These are phyloP conservation scores for Trypanosoma melophagium DNA, from an alignment of 208 protist species.

Conservation along the genomic window DNA sequence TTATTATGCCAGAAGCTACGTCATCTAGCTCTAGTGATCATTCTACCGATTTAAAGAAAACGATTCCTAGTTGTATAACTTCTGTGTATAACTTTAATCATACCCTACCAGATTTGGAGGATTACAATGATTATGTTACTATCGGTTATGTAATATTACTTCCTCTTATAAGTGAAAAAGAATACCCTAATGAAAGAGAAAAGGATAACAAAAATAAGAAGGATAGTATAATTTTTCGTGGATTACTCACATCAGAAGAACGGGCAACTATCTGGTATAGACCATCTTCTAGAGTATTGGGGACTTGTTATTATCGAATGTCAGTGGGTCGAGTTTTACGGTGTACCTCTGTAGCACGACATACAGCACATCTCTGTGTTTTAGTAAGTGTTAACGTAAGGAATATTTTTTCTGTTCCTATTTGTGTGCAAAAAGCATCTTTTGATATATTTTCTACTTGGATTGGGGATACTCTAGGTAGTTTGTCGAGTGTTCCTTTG, in stretches of 20 bases:
- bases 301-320: slow-evolving; percentile 51
- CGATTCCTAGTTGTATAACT: slow-evolving; percentile 22
- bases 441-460: slow-evolving; percentile 73
- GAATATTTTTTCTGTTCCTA: slow-evolving; percentile 44
- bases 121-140: slow-evolving; percentile 2
- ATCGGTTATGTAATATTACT: slow-evolving; percentile 35
- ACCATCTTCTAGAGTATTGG: slow-evolving; percentile 27
- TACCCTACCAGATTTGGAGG: slow-evolving; percentile 29
- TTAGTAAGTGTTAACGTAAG: slow-evolving; percentile 61
- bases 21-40: neutral
- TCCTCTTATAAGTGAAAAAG: neutral
- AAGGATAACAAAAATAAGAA: slow-evolving; percentile 10
- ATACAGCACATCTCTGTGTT: slow-evolving; percentile 51
- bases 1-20: no score
- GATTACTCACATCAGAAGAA: slow-evolving; percentile 6
- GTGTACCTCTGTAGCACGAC: slow-evolving; percentile 52
- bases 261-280: slow-evolving; percentile 14
- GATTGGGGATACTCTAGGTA: slow-evolving; percentile 26
- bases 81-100: slow-evolving; percentile 37
- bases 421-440: slow-evolving; percentile 47
- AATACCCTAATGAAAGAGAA: neutral
- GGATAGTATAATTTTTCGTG: slow-evolving; percentile 24
- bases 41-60: neutral
- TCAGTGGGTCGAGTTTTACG: slow-evolving; percentile 35
- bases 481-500: slow-evolving; percentile 18